Percentiles rank a stretch among this genome's conserved stretches.
Evolutionary conservation across 2,329 filamentous ascomycete genomes (phyloP).

Genomic region (Cercospora sesami): DNA sequence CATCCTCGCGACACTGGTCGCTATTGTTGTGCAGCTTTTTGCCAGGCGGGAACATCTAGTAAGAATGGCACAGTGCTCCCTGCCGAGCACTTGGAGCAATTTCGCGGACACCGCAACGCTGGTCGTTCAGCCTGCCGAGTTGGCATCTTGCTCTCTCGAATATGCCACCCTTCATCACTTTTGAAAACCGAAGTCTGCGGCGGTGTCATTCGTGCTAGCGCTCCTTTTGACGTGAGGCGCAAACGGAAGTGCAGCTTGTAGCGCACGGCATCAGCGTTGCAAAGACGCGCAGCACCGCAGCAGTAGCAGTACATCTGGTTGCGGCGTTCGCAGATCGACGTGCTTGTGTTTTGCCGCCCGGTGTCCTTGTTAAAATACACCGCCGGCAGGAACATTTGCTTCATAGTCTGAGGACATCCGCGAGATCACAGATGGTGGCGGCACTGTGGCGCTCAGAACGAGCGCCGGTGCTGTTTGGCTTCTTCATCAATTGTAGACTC

Average conservation of each 20-base stretch:
- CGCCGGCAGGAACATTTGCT: neutral
- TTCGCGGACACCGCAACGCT: neutral
- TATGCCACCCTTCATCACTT: neutral
- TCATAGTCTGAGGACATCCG: neutral
- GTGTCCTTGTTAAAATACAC: neutral
- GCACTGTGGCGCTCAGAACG: neutral
- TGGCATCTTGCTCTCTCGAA: neutral
- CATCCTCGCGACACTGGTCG: neutral
- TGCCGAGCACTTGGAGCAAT: neutral
- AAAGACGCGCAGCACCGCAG: neutral
- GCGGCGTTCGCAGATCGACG: neutral
- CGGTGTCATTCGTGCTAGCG: neutral
- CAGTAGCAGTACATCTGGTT: neutral
- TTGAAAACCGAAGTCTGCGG: neutral
- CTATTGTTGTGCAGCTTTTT: neutral
- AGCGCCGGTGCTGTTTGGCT: neutral
- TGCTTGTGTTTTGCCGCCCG: neutral
- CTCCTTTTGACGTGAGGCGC: neutral
- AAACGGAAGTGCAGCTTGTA: neutral
- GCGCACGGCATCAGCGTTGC: neutral
- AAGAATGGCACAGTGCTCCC: no score
- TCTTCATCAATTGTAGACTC: neutral
- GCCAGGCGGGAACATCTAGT: no score
- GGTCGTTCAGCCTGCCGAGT: neutral
- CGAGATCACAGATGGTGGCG: neutral